Percentiles rank a stretch among this genome's conserved stretches.
These are phyloP conservation scores for Trebouxiophyceae sp. DNA, from an alignment of 163 green algal species.

Conservation along the genomic window DNA sequence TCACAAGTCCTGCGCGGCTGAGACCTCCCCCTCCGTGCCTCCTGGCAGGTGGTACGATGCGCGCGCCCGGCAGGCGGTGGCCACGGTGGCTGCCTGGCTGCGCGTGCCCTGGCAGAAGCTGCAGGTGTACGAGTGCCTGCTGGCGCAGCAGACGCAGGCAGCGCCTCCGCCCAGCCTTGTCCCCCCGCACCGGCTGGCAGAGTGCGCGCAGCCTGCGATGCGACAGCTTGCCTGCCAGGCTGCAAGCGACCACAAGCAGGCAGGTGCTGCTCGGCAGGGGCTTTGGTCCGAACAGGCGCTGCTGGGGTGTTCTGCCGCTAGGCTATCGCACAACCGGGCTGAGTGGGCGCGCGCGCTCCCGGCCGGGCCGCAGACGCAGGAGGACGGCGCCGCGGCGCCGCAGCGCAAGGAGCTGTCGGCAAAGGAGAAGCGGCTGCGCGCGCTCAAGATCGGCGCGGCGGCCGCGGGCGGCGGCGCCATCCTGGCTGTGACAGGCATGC, in stretches of 20 bases:
- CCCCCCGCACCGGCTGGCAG: too few relatives aligned
- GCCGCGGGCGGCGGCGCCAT: slow-evolving; percentile 65
- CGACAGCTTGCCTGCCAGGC: background rate
- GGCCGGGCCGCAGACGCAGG: background rate
- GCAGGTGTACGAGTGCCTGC: slow-evolving; percentile 26
- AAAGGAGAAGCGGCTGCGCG: background rate
- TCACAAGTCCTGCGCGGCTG: background rate
- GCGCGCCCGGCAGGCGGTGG: slow-evolving; percentile 50
- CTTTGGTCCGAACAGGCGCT: background rate
- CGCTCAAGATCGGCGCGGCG: slow-evolving; percentile 56
- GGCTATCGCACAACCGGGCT: background rate
- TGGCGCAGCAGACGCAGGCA: slow-evolving; percentile 18
- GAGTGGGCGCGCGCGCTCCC: background rate
- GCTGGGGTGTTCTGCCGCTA: background rate
- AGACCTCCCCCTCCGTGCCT: background rate
- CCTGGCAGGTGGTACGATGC: slow-evolving; percentile 58
- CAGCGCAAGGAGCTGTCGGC: background rate
- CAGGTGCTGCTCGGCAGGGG: background rate
- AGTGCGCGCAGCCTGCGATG: background rate
- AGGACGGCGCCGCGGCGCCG: too few relatives aligned
- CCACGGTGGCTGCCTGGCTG: slow-evolving; percentile 63
- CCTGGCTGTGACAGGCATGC: slow-evolving; percentile 65
- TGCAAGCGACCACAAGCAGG: background rate
- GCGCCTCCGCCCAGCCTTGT: too few relatives aligned
- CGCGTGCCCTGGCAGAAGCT: slow-evolving; percentile 50